phyloP scores from a whole-genome alignment of 768 basidiomycete species.

The Amanita phalloides region DNA sequence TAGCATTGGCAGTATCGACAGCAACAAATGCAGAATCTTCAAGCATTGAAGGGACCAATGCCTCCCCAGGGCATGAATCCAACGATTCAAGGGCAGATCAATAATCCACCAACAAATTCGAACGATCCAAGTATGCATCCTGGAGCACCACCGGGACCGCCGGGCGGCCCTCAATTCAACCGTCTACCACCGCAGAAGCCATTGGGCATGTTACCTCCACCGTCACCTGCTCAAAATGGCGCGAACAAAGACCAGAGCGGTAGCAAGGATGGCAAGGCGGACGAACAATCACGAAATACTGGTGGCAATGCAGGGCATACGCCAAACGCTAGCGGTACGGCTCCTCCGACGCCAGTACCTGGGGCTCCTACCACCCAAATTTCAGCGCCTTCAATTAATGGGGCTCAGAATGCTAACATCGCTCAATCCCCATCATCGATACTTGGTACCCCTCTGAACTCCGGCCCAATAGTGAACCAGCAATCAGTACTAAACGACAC shows the following conservation, averaged over 20 bases:
- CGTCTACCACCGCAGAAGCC: conserved; percentile 3
- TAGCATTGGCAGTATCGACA: conserved; percentile 1
- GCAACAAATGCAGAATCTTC: conserved; percentile 2
- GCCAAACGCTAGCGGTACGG: conserved; percentile 5
- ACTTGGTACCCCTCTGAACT: conserved; percentile 2
- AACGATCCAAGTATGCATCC: conserved; percentile 1
- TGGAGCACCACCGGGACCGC: not conserved
- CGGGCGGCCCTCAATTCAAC: conserved; percentile 2
- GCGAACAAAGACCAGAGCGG: conserved; percentile 5
- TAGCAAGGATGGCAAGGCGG: conserved; percentile 1
- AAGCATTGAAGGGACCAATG: not conserved
- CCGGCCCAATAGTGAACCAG: conserved; percentile 2
- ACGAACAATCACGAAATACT: not conserved
- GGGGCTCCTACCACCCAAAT: not conserved
- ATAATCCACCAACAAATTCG: not conserved
- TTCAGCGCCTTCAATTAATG: not conserved
- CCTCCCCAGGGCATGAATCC: conserved; percentile 5
- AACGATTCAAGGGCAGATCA: not conserved
- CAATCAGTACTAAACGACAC: conserved; percentile 1
- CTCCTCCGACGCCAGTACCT: conserved; percentile 3
- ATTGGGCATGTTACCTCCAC: conserved; percentile 5
- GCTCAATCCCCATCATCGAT: conserved; percentile 4
- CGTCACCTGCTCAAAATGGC: conserved; percentile 3
- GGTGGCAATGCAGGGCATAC: conserved; percentile 5
- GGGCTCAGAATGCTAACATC: conserved; percentile 1